A percentile compares a stretch with the other conserved stretches of the same genome.
These are phyloP conservation scores for Penicillium sp. DNA, from an alignment of 2,329 filamentous ascomycete species.

Conservation along the genomic window DNA sequence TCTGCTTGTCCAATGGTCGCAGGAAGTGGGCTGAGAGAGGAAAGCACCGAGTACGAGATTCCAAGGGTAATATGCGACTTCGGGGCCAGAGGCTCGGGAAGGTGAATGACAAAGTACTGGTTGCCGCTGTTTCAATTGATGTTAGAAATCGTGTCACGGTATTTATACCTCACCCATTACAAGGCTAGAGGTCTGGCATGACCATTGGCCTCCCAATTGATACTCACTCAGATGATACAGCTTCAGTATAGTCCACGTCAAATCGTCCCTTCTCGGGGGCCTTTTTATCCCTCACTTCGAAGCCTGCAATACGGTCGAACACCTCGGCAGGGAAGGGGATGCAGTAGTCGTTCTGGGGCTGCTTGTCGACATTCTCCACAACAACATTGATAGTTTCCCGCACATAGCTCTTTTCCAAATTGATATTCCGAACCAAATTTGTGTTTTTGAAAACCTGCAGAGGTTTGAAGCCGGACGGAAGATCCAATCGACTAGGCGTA, in stretches of 20 bases:
- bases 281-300: slow-evolving; percentile 94
- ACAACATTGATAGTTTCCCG: slow-evolving; percentile 92
- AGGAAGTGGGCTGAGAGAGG: slow-evolving; percentile 76
- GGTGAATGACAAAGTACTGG: slow-evolving; percentile 80
- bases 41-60: slow-evolving; percentile 80
- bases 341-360: slow-evolving; percentile 86
- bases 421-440: slow-evolving; percentile 86
- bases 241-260: slow-evolving; percentile 64
- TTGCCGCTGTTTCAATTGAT: slow-evolving; percentile 52
- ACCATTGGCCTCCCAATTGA: slow-evolving; percentile 52
- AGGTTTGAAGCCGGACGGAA: slow-evolving; percentile 65
- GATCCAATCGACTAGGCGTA: slow-evolving; percentile 33
- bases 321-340: slow-evolving; percentile 76
- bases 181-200: slow-evolving; percentile 5
- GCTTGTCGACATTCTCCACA: slow-evolving; percentile 78
- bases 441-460: slow-evolving; percentile 90
- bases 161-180: neutral
- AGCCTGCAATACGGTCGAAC: slow-evolving; percentile 73
- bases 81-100: slow-evolving; percentile 72
- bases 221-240: slow-evolving; percentile 53
- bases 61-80: slow-evolving; percentile 79
- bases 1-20: slow-evolving; percentile 78
- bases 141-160: slow-evolving; percentile 6
- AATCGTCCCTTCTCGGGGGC: slow-evolving; percentile 67
- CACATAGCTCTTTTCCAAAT: slow-evolving; percentile 87